Evolutionary conservation across 2,329 filamentous ascomycete species (phyloP).

Genomic region (Cercospora sp.): DNA sequence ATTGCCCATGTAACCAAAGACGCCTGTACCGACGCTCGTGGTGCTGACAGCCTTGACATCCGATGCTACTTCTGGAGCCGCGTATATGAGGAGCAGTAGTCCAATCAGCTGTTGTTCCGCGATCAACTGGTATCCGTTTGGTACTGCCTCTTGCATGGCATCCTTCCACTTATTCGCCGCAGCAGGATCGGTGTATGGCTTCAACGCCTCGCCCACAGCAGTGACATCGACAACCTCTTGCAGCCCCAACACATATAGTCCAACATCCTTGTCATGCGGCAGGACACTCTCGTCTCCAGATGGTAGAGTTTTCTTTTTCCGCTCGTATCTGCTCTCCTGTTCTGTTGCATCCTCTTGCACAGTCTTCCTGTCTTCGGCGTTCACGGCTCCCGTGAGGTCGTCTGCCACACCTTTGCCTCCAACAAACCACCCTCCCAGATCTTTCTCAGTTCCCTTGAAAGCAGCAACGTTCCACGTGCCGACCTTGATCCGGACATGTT

Average conservation of each 20-base stretch:
- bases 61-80: constrained; percentile 70
- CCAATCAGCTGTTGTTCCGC: constrained; percentile 84
- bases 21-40: constrained; percentile 79
- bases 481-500: constrained; percentile 79
- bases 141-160: constrained; percentile 71
- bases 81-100: constrained; percentile 80
- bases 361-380: constrained; percentile 25
- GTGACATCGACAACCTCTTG: constrained; percentile 91
- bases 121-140: constrained; percentile 72
- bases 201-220: constrained; percentile 74
- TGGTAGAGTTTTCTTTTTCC: constrained; percentile 47
- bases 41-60: constrained; percentile 81
- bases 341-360: constrained; percentile 46
- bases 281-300: constrained; percentile 49
- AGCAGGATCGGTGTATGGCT: constrained; percentile 70
- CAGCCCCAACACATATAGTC: constrained; percentile 83
- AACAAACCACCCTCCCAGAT: constrained; percentile 86
- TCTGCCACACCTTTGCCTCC: constrained; percentile 69
- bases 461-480: constrained; percentile 95
- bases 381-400: constrained; percentile 57
- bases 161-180: constrained; percentile 78
- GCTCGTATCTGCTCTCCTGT: constrained; percentile 50
- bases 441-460: constrained; percentile 80
- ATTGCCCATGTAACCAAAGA: constrained; percentile 93
- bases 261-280: constrained; percentile 67